These are phyloP conservation scores for Yamadazyma paraphyllophila DNA, from an alignment of 805 yeast species.

Conservation along the genomic window DNA sequence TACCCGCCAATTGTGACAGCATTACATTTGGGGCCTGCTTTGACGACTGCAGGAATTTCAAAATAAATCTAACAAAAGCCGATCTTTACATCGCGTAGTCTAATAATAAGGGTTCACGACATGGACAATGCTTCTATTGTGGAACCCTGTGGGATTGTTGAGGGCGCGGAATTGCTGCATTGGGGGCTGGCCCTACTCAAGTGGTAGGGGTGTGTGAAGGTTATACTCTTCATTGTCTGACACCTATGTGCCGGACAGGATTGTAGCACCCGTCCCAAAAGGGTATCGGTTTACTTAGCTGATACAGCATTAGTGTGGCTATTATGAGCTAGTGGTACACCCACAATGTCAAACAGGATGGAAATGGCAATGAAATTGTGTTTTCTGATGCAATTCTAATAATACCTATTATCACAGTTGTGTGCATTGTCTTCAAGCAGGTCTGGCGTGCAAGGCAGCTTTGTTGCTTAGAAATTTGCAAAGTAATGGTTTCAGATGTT, in stretches of 20 bases:
- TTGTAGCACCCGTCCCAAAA: not conserved
- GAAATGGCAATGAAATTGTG: constrained; percentile 1
- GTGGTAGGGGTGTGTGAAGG: not conserved
- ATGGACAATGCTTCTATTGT: not conserved
- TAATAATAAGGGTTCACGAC: not conserved
- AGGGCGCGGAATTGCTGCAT: constrained; percentile 1
- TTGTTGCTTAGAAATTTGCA: not conserved
- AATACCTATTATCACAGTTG: not conserved
- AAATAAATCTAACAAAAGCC: not conserved
- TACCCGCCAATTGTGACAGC: not conserved
- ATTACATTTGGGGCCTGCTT: not conserved
- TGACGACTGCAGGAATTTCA: not conserved
- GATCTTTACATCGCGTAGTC: not conserved
- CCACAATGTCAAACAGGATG: not conserved
- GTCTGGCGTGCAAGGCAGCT: not conserved
- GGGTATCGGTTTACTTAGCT: not conserved
- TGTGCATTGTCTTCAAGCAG: not conserved
- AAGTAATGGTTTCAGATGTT: not conserved
- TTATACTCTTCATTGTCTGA: not conserved
- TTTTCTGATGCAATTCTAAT: not conserved
- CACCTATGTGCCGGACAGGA: not conserved
- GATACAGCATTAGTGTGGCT: not conserved
- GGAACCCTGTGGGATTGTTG: not conserved
- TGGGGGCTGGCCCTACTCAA: constrained; percentile 1
- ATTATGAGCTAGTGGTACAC: not conserved